Percentiles rank a stretch among this genome's conserved stretches.
These are phyloP conservation scores for Colletotrichum coccodes DNA, from an alignment of 2,329 filamentous ascomycete genomes.

Conservation along the genomic window DNA sequence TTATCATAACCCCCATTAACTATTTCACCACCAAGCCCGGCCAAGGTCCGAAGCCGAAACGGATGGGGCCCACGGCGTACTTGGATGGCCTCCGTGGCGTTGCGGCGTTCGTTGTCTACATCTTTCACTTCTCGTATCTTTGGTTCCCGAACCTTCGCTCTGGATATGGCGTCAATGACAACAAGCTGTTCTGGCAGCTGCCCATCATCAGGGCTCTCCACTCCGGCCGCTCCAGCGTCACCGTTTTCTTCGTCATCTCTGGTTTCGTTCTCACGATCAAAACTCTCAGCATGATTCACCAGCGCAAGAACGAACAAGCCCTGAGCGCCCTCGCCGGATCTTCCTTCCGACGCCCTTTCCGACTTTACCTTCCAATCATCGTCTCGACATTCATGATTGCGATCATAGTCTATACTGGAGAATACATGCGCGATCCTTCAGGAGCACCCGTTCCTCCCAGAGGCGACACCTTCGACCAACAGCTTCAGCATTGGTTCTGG, in stretches of 20 bases:
- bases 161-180: slow-evolving; percentile 56
- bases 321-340: slow-evolving; percentile 57
- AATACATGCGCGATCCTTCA: not conserved
- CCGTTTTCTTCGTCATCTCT: slow-evolving; percentile 70
- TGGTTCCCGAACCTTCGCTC: slow-evolving; percentile 3
- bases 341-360: slow-evolving; percentile 60
- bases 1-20: not conserved
- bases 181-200: slow-evolving; percentile 55
- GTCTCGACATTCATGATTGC: slow-evolving; percentile 60
- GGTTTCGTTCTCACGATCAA: slow-evolving; percentile 69
- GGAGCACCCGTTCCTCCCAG: not conserved
- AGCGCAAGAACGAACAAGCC: slow-evolving; percentile 47
- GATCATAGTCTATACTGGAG: slow-evolving; percentile 36
- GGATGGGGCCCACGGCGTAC: slow-evolving; percentile 60
- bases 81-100: slow-evolving; percentile 67
- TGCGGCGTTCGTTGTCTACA: slow-evolving; percentile 64
- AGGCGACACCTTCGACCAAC: slow-evolving; percentile 41
- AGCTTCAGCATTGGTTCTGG: slow-evolving; percentile 57
- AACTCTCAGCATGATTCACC: slow-evolving; percentile 55
- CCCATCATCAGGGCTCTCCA: slow-evolving; percentile 64
- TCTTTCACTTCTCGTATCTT: slow-evolving; percentile 57
- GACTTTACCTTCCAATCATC: slow-evolving; percentile 60
- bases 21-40: not conserved
- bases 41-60: not conserved
- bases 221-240: slow-evolving; percentile 65